Conservation (phyloP, 2,329 filamentous ascomycete species). For the Xylariaceae sp. region DNA sequence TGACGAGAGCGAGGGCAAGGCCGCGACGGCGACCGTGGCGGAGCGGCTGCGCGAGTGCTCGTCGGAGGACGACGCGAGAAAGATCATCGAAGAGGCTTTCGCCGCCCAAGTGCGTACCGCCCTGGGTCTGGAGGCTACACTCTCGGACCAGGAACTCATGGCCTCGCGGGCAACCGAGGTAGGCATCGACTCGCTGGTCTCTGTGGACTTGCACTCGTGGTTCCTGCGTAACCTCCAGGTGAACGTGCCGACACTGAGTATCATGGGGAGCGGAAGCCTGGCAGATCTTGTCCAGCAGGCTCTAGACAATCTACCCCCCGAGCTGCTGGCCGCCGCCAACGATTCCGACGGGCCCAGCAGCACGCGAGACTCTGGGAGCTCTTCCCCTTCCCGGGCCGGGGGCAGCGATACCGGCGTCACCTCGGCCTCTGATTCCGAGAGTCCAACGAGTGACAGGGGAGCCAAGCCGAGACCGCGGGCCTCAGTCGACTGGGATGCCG, state of each 20-base stretch:
- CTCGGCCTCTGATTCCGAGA: too few relatives aligned
- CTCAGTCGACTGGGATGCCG: neutral
- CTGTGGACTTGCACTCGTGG: conserved; percentile 31
- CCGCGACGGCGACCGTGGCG: conserved; percentile 1
- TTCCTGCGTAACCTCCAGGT: conserved; percentile 31
- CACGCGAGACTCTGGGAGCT: neutral
- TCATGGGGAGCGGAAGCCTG: conserved; percentile 6
- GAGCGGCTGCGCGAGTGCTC: conserved; percentile 1
- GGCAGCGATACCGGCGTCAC: neutral
- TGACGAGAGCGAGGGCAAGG: neutral
- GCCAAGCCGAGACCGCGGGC: too few relatives aligned
- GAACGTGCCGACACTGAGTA: conserved; percentile 30
- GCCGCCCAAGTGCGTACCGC: conserved; percentile 5
- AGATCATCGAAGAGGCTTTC: conserved; percentile 5
- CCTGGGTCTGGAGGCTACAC: conserved; percentile 8
- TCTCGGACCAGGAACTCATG: conserved; percentile 10
- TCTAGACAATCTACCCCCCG: conserved; percentile 1
- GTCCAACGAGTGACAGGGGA: too few relatives aligned
- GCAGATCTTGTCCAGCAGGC: neutral
- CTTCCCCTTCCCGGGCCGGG: neutral
- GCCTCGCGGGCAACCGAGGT: conserved; percentile 2
- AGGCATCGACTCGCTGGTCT: conserved; percentile 12
- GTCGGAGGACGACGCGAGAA: neutral
- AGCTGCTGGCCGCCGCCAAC: neutral
- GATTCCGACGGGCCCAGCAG: neutral